phyloP scores from a whole-genome alignment of 2,329 filamentous ascomycete species.

The Fusarium sp. region DNA sequence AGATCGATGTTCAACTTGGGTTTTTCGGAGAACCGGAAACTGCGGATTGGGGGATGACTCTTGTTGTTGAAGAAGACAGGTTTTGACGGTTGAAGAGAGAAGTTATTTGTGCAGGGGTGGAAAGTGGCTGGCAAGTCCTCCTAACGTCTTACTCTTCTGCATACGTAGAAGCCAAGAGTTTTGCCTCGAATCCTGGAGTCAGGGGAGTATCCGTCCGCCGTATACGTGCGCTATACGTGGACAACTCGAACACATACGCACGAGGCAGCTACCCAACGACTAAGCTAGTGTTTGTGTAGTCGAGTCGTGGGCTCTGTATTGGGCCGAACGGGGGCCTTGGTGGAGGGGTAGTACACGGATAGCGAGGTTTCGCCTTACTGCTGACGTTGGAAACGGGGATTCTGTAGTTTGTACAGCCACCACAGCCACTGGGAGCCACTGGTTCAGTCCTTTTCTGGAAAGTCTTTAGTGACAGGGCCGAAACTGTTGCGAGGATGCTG shows the following conservation, averaged over 20 bases:
- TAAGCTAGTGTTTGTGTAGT: slow-evolving; percentile 38
- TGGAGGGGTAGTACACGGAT: slow-evolving; percentile 26
- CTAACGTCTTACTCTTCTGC: slow-evolving; percentile 24
- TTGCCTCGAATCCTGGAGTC: slow-evolving; percentile 19
- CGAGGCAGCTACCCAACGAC: slow-evolving; percentile 35
- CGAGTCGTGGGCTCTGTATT: slow-evolving; percentile 26
- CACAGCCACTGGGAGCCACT: slow-evolving; percentile 30
- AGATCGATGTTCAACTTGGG: slow-evolving; percentile 24
- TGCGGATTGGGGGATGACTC: slow-evolving; percentile 17
- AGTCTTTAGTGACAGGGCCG: background rate
- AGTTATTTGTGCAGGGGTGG: slow-evolving; percentile 19
- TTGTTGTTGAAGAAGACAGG: slow-evolving; percentile 21
- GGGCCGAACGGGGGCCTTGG: slow-evolving; percentile 26
- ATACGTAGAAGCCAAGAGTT: slow-evolving; percentile 30
- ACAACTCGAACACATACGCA: slow-evolving; percentile 20
- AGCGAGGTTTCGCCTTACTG: slow-evolving; percentile 21
- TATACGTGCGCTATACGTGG: slow-evolving; percentile 38
- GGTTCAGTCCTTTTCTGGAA: slow-evolving; percentile 15
- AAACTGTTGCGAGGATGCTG: slow-evolving; percentile 25
- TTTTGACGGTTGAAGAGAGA: slow-evolving; percentile 18
- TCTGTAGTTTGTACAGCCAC: slow-evolving; percentile 23
- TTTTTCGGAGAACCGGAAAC: slow-evolving; percentile 23
- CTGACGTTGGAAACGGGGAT: slow-evolving; percentile 27
- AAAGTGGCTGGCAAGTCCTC: slow-evolving; percentile 25
- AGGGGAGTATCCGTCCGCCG: slow-evolving; percentile 17